A percentile compares a stretch with the other conserved stretches of the same genome.
Evolutionary conservation across 108 stramenopile genomes (phyloP).

Genomic region (Pseudonitzschia multiseries): DNA sequence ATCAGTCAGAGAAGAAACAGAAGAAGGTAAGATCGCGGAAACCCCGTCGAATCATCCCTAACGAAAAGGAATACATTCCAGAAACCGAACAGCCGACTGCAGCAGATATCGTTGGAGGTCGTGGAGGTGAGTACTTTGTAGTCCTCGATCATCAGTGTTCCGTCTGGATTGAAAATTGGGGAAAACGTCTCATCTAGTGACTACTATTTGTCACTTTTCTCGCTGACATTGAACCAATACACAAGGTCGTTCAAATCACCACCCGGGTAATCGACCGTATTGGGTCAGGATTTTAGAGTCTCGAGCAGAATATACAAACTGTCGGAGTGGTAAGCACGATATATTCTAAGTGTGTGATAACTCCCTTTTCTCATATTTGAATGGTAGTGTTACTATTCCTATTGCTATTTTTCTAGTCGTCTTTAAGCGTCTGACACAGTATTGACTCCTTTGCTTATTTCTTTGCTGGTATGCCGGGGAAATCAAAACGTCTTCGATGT

Average conservation of each 20-base stretch:
- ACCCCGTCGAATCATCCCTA: conserved; percentile 13
- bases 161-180: too few species aligned
- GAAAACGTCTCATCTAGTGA: too few species aligned
- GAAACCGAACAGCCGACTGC: conserved; percentile 14
- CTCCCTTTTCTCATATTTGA: not conserved
- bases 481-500: not conserved
- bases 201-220: too few species aligned
- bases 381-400: too few species aligned
- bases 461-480: too few species aligned
- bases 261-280: conserved; percentile 19
- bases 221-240: too few species aligned
- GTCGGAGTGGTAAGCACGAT: not conserved
- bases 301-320: not conserved
- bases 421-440: too few species aligned
- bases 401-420: too few species aligned
- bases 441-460: not conserved
- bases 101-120: conserved; percentile 25
- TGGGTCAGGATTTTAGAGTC: conserved; percentile 11
- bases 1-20: not conserved
- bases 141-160: too few species aligned
- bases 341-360: not conserved
- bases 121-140: conserved; percentile 24
- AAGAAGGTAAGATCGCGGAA: conserved; percentile 1
- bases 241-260: conserved; percentile 21
- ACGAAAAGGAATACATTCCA: conserved; percentile 17